Evolutionary conservation across 2,329 filamentous ascomycete species (phyloP).

Genomic region (Capronia epimyces): DNA sequence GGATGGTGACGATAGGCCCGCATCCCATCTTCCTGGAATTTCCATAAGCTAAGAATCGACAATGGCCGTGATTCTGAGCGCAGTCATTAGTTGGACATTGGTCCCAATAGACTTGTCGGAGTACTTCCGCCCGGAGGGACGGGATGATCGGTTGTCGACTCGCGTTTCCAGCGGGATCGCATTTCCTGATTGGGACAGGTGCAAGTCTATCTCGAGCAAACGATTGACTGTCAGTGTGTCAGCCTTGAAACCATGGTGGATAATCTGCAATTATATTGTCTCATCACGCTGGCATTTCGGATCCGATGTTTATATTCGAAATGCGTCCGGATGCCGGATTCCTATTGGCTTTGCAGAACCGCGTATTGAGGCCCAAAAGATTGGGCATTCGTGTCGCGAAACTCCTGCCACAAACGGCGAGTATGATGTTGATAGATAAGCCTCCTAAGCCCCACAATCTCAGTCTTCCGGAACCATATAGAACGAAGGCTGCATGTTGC

Average conservation of each 20-base stretch:
- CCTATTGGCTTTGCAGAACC: not conserved
- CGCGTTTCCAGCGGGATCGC: constrained; percentile 16
- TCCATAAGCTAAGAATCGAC: constrained; percentile 9
- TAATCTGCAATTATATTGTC: not conserved
- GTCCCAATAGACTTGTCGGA: not conserved
- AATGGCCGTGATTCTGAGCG: not conserved
- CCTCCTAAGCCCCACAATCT: not conserved
- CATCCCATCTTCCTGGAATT: not conserved
- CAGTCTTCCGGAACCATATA: constrained; percentile 4
- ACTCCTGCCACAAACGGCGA: not conserved
- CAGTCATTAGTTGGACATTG: constrained; percentile 4
- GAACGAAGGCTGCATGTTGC: not conserved
- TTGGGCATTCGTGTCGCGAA: not conserved
- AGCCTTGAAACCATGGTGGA: constrained; percentile 16
- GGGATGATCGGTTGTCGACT: not conserved
- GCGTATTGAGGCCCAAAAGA: not conserved
- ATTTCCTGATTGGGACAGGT: constrained; percentile 21
- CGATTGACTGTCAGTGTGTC: constrained; percentile 2
- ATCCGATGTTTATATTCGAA: constrained; percentile 5
- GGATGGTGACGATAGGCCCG: not conserved
- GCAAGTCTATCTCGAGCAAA: constrained; percentile 5
- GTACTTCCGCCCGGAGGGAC: not conserved
- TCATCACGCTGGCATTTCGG: constrained; percentile 2
- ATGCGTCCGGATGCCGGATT: not conserved
- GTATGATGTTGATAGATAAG: not conserved